phyloP scores from a whole-genome alignment of 768 basidiomycete species.

The Tulasnella sp. region DNA sequence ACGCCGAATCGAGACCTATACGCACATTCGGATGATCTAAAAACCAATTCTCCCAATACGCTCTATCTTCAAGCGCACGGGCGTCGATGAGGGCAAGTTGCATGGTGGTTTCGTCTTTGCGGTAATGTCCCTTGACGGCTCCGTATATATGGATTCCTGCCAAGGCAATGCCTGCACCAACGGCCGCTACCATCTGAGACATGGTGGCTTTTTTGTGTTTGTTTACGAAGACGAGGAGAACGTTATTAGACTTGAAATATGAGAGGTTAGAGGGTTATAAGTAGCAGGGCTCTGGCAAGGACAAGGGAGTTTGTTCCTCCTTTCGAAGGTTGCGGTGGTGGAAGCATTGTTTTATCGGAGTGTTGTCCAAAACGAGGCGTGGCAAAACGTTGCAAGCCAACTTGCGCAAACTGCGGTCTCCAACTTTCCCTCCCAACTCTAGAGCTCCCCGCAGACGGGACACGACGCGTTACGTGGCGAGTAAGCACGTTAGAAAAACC shows the following conservation, averaged over 20 bases:
- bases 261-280: neutral
- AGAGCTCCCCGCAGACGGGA: neutral
- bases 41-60: slow-evolving; percentile 1
- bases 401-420: neutral
- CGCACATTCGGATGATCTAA: neutral
- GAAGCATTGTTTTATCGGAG: neutral
- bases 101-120: neutral
- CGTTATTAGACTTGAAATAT: neutral
- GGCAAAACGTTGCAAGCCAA: neutral
- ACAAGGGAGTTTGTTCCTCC: neutral
- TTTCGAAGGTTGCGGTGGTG: neutral
- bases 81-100: neutral
- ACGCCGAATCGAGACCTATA: neutral
- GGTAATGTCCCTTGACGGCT: neutral
- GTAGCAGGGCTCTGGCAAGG: neutral
- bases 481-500: neutral
- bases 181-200: neutral
- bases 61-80: neutral
- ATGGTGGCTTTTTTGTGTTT: neutral
- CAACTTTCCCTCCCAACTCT: neutral
- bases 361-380: neutral
- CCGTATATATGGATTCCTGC: neutral
- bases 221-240: neutral
- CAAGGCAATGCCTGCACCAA: neutral
- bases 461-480: neutral